Base-by-base conservation (phyloP, 176 grass and related monocot species). In the Triticum timopheevii region DNA sequence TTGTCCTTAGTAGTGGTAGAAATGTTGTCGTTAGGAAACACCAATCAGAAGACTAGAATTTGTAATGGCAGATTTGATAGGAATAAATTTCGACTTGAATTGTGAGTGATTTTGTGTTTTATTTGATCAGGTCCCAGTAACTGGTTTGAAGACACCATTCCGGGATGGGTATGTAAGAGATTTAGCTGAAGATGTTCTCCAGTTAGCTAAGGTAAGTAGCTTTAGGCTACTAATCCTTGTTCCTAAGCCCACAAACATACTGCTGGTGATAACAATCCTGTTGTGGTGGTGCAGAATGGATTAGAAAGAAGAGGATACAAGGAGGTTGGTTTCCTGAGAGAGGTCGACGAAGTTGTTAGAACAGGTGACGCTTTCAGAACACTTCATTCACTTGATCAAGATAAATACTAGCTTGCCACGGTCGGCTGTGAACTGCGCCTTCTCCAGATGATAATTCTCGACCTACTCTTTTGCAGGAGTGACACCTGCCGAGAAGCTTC, bases 241-340 rank as follows among this genome's bases (percentile, higher is more conserved):
- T 2, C n/a, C 7, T 0, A 50, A 75, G 42, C 28, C 4, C 4
- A 58, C 20, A 13, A 34, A 34, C 74, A 22, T 22, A 8, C 24
- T 22, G 74, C 74, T 77, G 7, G 30, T 77, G 17, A 80, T 49
- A 89, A 34, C 8, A 59, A 68, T 62, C 50, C 33, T 82, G 9
- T 75, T 82, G 65, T 82, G 42, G 28, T 88, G 81, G 54, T 86
- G 42, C 85, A 99, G 97, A 93, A 90, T 81, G 97, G 97, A 92
- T 77, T 99, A 82, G 88, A 99, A 88, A 99, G 97, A 90, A 96
- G 97, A 90, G 94, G 92, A 30, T 99, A 99, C 87, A 99, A 99
- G 90, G 97, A 99, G 87, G 85, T 80, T 83, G 94, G 97, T 34
- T 99, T 99, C 85, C 84, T 99, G 42, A 96, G 85, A 81, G 94